phyloP scores from a whole-genome alignment of 2,329 filamentous ascomycete genomes.

The Tolypocladium endophyticum region DNA sequence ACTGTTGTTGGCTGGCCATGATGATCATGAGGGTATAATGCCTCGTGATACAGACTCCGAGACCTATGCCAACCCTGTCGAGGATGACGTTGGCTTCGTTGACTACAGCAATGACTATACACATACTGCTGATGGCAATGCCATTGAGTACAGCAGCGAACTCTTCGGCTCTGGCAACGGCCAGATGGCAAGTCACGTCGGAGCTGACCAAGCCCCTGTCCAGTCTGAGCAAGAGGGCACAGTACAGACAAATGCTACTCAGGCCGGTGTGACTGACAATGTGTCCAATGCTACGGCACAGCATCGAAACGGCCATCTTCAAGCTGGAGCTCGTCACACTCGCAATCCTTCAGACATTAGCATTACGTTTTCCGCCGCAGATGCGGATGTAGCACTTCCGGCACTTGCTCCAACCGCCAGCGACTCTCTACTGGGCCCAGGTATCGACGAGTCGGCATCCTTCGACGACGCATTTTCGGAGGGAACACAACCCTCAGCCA shows the following conservation, averaged over 20 bases:
- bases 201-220: not conserved
- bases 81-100: not conserved
- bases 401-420: slow-evolving; percentile 12
- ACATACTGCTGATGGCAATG: slow-evolving; percentile 2
- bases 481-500: not conserved
- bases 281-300: not conserved
- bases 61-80: not conserved
- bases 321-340: slow-evolving; percentile 5
- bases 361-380: slow-evolving; percentile 10
- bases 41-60: not conserved
- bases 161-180: not conserved
- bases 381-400: slow-evolving; percentile 14
- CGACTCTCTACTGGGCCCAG: slow-evolving; percentile 14
- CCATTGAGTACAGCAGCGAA: slow-evolving; percentile 4
- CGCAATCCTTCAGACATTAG: slow-evolving; percentile 1
- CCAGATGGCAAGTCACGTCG: not conserved
- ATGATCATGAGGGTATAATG: too few species aligned
- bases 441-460: slow-evolving; percentile 11
- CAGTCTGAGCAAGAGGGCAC: not conserved
- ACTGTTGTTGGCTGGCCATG: not conserved
- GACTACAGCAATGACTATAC: not conserved
- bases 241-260: not conserved
- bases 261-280: not conserved
- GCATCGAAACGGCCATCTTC: not conserved
- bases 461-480: slow-evolving; percentile 1